phyloP scores from a whole-genome alignment of 2,329 filamentous ascomycete species.

The Scytalidium lignicola region DNA sequence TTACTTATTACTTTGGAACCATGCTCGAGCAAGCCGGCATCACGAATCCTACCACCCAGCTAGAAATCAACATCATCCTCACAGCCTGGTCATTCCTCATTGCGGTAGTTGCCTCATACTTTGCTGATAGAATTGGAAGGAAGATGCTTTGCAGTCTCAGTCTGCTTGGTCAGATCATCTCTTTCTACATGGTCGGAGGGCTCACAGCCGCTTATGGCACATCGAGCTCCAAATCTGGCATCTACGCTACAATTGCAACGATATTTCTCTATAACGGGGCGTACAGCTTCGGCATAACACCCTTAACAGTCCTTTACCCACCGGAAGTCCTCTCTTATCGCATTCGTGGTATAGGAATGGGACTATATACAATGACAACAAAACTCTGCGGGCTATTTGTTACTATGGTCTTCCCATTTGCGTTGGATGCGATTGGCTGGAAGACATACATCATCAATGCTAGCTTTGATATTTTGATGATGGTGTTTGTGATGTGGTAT shows the following conservation, averaged over 20 bases:
- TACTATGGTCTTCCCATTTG: constrained; percentile 10
- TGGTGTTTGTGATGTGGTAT: constrained; percentile 54
- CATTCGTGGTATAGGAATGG: constrained; percentile 25
- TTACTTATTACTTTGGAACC: constrained; percentile 33
- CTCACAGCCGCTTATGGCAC: constrained; percentile 30
- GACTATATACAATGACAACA: constrained; percentile 25
- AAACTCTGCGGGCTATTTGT: constrained; percentile 17
- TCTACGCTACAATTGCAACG: constrained; percentile 38
- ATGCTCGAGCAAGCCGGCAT: constrained; percentile 20
- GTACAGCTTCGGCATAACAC: constrained; percentile 38
- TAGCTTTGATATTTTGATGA: constrained; percentile 5
- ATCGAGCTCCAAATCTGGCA: constrained; percentile 9
- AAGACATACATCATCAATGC: constrained; percentile 10
- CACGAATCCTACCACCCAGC: constrained; percentile 12
- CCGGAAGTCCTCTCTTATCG: constrained; percentile 37
- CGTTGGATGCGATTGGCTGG: constrained; percentile 10
- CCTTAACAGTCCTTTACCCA: constrained; percentile 38
- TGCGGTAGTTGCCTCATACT: constrained; percentile 21
- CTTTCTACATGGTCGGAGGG: constrained; percentile 44
- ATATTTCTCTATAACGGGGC: constrained; percentile 47
- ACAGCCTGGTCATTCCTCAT: constrained; percentile 25
- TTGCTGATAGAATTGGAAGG: constrained; percentile 35
- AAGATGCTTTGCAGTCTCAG: constrained; percentile 27
- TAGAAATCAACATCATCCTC: constrained; percentile 24
- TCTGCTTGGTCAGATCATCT: constrained; percentile 23